Base-by-base conservation (phyloP, 164 flowering plant species). In the Vitis amurensis region DNA sequence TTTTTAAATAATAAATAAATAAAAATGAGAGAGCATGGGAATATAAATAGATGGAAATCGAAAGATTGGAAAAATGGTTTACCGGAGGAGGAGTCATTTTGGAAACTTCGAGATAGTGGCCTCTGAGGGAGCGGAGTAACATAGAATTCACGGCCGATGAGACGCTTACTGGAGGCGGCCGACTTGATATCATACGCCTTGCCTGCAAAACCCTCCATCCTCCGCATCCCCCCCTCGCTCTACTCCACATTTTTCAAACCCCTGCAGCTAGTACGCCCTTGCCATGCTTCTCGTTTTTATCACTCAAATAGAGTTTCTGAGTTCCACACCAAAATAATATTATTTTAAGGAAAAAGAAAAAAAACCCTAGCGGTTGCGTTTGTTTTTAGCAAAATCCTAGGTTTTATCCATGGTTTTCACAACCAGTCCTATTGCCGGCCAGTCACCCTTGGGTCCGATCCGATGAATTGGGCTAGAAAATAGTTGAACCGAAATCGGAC, bases 31-130 rank as follows among this genome's bases (percentile, higher is more conserved):
- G 70, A 55, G 29, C 49, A 62, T 44, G 68, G 49, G 58, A 47
- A 52, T 37, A 37, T 37, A 37, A 37, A 6, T 6, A 37, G 44
- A 37, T 1, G 27, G 27, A 37, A 37, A 37, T 37, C 44, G 44
- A 0, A 37, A 3, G 7, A 37, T 3, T 3, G 61, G 55, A 68
- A 65, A 31, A 50, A 15, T 13, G 10, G 44, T 8, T 68, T 79
- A 93, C 95, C 14, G 96, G 96, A 4, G 98, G 98, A 68, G 87
- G 91, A 52, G 75, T 65, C 94, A 90, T 89, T 78, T 89, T 91
- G 75, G 97, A 82, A 82, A 85, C 86, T 81, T 93, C 97, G 50
- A 83, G 80, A 62, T 90, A 91, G 87, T 93, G 98, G 9, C 90
- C 94, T 77, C 88, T 93, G 75, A 91, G 93, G 23, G 97, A 90